These are phyloP conservation scores for Amaranthus hypochondriacus DNA, from an alignment of 148 eudicot species.

Conservation along the genomic window DNA sequence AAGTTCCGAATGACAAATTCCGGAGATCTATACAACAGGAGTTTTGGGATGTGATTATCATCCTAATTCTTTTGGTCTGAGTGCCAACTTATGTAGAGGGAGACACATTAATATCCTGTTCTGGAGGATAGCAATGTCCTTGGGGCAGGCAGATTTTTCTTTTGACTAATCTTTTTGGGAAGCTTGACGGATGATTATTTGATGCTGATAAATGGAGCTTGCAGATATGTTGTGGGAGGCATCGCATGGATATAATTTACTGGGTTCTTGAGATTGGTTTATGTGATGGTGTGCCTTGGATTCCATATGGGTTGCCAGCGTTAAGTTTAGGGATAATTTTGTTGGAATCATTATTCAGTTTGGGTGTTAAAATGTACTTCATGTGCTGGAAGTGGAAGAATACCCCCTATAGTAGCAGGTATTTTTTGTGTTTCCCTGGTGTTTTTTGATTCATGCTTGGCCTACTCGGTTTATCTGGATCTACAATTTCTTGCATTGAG, in stretches of 20 bases:
- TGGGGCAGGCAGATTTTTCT: background rate
- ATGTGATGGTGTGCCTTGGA: constrained; percentile 18
- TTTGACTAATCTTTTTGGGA: constrained; percentile 17
- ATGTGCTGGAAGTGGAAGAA: constrained; percentile 22
- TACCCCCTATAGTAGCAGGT: constrained; percentile 27
- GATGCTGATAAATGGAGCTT: constrained; percentile 14
- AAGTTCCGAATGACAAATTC: constrained; percentile 62
- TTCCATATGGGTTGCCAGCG: constrained; percentile 12
- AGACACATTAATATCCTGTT: constrained; percentile 14
- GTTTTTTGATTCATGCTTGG: background rate
- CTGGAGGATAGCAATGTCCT: constrained; percentile 15
- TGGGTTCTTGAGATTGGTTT: constrained; percentile 7
- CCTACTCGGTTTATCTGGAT: too few species aligned
- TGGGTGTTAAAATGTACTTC: constrained; percentile 8
- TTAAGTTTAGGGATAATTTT: background rate
- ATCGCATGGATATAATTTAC: constrained; percentile 14
- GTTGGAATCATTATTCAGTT: constrained; percentile 21
- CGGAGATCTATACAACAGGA: constrained; percentile 62
- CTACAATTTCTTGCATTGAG: too few species aligned
- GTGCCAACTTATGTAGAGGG: constrained; percentile 20
- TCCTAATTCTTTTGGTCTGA: constrained; percentile 13
- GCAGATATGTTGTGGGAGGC: constrained; percentile 20
- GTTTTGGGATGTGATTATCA: constrained; percentile 64
- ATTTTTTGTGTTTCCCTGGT: constrained; percentile 8
- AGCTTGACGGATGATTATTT: constrained; percentile 15